Base-by-base conservation (phyloP, 2,329 filamentous ascomycete genomes). In the Tolypocladium amazonense region DNA sequence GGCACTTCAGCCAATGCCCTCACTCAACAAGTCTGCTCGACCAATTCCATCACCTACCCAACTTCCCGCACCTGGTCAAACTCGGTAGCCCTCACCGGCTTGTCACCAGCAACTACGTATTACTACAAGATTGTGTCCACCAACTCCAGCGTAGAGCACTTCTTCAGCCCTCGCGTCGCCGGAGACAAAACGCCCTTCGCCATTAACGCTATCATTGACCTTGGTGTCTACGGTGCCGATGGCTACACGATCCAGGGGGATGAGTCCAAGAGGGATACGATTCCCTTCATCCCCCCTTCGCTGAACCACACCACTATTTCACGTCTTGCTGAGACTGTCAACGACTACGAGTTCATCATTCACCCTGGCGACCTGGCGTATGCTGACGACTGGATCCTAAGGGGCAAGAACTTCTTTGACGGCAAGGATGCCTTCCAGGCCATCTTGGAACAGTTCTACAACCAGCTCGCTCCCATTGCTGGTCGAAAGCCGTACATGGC, bases 261-360 rank as follows among this genome's bases (percentile, higher is more conserved):
- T 65, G 65, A 71, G 56, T 68, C 70, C 14, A 83, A 82, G 67
- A 72, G 77, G 41, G 78, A 80, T 59, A 73, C 67, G 1, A 81
- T 81, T 45, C 81, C 80, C 0, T 62, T 62, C 6, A 70, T 85
- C 45, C 68, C 80, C 4, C 81, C 81, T 3, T 76, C 77, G 12
- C 72, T 83, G 1, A 82, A 84, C 65, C 81, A 84, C 70, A 81
- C 80, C 2, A 85, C 82, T n/a, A 85, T 85, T 60, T 75, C 73
- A 20, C 76, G 76, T 2, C 76, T 85, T 1, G 80, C 81, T 2
- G 65, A 71, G 18, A 83, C 76, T 0, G 72, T 80, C 39, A 71
- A 84, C 64, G 76, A 81, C 61, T 85, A 84, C 65, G 82, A 85
- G 63, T 71, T 85, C 53, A 70, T 82, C 52, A 67, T 81, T 37